A percentile compares a stretch with the other conserved stretches of the same genome.
phyloP scores from a whole-genome alignment of 2,329 filamentous ascomycete genomes.

The Phialophora expanda region DNA sequence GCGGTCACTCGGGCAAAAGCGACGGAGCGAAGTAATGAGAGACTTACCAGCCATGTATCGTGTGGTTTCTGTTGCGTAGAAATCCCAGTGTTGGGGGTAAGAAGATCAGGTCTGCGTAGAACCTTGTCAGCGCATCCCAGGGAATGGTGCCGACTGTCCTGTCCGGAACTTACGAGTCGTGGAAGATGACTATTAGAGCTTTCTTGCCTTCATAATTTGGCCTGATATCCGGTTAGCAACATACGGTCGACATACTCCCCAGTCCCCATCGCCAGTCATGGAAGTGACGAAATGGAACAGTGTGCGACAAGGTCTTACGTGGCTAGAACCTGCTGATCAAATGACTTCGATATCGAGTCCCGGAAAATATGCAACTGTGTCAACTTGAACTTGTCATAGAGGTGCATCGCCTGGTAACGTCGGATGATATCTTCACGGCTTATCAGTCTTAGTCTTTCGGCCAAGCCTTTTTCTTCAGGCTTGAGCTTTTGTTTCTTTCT shows the following conservation, averaged over 20 bases:
- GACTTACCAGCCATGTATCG: slow-evolving; percentile 83
- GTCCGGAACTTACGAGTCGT: slow-evolving; percentile 61
- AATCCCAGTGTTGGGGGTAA: slow-evolving; percentile 69
- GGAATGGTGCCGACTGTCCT: slow-evolving; percentile 14
- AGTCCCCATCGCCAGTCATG: neutral
- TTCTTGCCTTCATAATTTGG: slow-evolving; percentile 68
- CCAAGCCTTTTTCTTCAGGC: neutral
- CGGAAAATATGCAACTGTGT: slow-evolving; percentile 79
- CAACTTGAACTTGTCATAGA: slow-evolving; percentile 78
- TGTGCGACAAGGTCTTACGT: slow-evolving; percentile 56
- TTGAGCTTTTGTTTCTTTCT: slow-evolving; percentile 20
- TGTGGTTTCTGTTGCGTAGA: slow-evolving; percentile 78
- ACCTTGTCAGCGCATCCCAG: slow-evolving; percentile 5
- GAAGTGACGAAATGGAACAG: neutral
- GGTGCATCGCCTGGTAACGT: slow-evolving; percentile 71
- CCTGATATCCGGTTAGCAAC: slow-evolving; percentile 45
- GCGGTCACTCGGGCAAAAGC: neutral
- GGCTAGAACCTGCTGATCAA: slow-evolving; percentile 83
- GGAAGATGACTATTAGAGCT: slow-evolving; percentile 82
- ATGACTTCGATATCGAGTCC: slow-evolving; percentile 73
- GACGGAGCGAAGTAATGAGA: slow-evolving; percentile 21
- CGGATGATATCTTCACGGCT: slow-evolving; percentile 71
- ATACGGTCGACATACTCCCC: neutral
- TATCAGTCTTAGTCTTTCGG: neutral
- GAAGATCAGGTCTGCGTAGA: slow-evolving; percentile 66